Evolutionary conservation across 345 rosid genomes (phyloP), one percentile per base, ranked within the genome.

Genomic region (Aegle marmelos): DNA sequence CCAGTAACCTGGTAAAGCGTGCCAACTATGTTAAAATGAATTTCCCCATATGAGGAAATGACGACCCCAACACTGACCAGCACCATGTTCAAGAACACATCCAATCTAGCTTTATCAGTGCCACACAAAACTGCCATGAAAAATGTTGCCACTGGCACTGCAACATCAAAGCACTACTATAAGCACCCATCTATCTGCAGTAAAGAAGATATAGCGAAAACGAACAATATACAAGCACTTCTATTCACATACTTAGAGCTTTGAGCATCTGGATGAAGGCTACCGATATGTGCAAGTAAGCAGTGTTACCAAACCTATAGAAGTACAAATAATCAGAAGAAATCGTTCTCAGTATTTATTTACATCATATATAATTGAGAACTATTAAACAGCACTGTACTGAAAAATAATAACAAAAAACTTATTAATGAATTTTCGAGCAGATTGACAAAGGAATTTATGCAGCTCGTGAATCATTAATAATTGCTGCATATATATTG

Each of bases 181-280:
- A 62, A 86, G 71, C 28, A 83, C 24, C 62, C 68, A 80, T 39
- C 59, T 39, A 81, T 56, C 64, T 72, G 45, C 62, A 72, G 67
- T 21, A 76, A 31, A 74, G 75, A 68, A 62, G 36, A 66, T 68
- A 64, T 63, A 4, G 24, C 66, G 22, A 60, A 59, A 68, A 24
- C 22, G n/a, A 62, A 74, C 37, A 50, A 79, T 60, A 57, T 2
- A 21, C 5, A 3, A 74, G 63, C 58, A 82, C 65, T 69, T 48
- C 45, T 39, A 76, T 80, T 61, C 65, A 86, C 98, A 78, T 94
- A 96, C 99, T 92, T 79, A 94, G 81, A 82, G 98, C 98, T 86
- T 94, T 94, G 58, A 96, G 99, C 99, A 95, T 93, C 90, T 95
- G 99, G 83, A 95, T 94, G 81, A 94, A 95, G 88, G 99, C 98